Evolutionary conservation across 2,329 filamentous ascomycete genomes (phyloP).

Genomic region (Sordariomycetes sp.): DNA sequence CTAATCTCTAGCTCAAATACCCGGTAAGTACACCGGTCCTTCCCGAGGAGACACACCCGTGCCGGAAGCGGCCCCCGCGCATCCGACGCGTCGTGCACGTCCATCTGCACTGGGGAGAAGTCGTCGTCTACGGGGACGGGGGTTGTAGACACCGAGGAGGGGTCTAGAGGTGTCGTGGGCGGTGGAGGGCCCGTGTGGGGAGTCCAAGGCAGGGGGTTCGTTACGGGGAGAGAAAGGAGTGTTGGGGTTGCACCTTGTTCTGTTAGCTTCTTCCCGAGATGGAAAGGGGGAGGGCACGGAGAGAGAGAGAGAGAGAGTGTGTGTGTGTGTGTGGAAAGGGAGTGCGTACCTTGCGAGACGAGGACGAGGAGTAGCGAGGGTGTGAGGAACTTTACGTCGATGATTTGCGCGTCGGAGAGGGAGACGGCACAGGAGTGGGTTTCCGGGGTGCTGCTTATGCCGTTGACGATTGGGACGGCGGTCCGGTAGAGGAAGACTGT

Average conservation of each 20-base stretch:
- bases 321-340: too few relatives aligned
- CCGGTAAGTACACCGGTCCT: conserved; percentile 30
- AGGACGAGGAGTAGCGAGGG: conserved; percentile 48
- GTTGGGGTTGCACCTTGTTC: background rate
- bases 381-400: conserved; percentile 57
- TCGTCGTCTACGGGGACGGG: conserved; percentile 11
- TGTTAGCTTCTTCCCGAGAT: background rate
- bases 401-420: conserved; percentile 27
- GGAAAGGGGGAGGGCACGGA: background rate
- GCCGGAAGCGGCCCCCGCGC: conserved; percentile 31
- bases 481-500: conserved; percentile 45
- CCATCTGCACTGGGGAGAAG: conserved; percentile 34
- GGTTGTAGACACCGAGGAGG: background rate
- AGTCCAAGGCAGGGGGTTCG: conserved; percentile 1
- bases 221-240: background rate
- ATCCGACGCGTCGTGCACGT: conserved; percentile 30
- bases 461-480: conserved; percentile 37
- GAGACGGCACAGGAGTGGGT: conserved; percentile 25
- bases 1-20: conserved; percentile 25
- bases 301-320: background rate
- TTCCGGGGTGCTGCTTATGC: conserved; percentile 35
- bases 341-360: conserved; percentile 11
- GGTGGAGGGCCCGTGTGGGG: conserved; percentile 4
- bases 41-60: conserved; percentile 35
- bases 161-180: background rate